Conservation (phyloP, 768 basidiomycete genomes). For the Lactarius sp. region DNA sequence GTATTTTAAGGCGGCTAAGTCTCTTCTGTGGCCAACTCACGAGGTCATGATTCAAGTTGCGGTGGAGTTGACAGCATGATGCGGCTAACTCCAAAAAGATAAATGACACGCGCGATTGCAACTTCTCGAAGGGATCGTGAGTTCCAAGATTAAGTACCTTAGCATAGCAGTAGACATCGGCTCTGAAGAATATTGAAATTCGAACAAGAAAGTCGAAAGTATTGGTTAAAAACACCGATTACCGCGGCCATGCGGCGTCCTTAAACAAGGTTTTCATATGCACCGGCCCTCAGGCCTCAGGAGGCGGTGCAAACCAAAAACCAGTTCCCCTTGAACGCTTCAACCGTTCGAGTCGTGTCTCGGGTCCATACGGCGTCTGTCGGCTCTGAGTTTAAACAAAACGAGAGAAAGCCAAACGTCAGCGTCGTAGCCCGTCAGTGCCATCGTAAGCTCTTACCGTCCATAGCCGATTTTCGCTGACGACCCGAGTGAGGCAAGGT, state of each 20-base stretch:
- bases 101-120: conserved; percentile 20
- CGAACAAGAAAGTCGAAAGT: conserved; percentile 9
- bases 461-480: conserved; percentile 25
- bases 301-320: conserved; percentile 22
- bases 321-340: conserved; percentile 17
- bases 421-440: neutral
- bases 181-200: conserved; percentile 21
- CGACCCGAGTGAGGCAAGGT: conserved; percentile 17
- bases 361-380: conserved; percentile 14
- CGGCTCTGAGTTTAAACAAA: conserved; percentile 21
- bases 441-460: conserved; percentile 22
- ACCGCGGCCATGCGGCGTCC: conserved; percentile 23
- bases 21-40: conserved; percentile 11
- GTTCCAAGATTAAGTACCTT: conserved; percentile 23
- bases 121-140: conserved; percentile 22
- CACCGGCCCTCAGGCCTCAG: conserved; percentile 19
- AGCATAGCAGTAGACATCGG: conserved; percentile 15
- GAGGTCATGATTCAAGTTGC: conserved; percentile 2
- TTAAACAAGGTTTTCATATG: conserved; percentile 15
- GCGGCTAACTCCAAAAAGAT: conserved; percentile 25
- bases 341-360: conserved; percentile 21
- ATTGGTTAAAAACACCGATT: conserved; percentile 9
- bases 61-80: conserved; percentile 24
- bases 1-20: conserved; percentile 15
- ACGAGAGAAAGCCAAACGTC: conserved; percentile 16